phyloP scores from a whole-genome alignment of 352 stramenopile genomes.

The Phytophthora melonis region DNA sequence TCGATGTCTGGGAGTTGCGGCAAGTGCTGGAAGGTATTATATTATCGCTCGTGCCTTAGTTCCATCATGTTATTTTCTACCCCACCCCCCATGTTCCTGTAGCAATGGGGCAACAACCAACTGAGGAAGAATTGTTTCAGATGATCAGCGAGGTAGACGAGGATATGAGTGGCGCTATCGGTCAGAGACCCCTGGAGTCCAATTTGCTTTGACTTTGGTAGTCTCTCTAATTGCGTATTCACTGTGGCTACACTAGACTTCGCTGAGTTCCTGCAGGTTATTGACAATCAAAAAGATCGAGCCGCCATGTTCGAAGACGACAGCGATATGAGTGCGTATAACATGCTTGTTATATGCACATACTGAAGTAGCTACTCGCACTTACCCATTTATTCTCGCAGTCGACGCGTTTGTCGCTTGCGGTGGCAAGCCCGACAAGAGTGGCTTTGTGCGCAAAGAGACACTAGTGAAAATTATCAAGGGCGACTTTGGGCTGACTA shows the following conservation, averaged over 20 bases:
- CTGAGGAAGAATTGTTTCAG: slow-evolving; percentile 98
- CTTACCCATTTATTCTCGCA: slow-evolving; percentile 15
- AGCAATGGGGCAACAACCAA: slow-evolving; percentile 98
- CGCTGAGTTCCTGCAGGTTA: slow-evolving; percentile 98
- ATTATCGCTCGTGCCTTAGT: background rate
- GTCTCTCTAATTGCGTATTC: background rate
- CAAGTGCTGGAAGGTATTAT: slow-evolving; percentile 92
- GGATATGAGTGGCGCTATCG: slow-evolving; percentile 96
- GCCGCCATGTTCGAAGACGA: slow-evolving; percentile 96
- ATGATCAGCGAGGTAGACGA: slow-evolving; percentile 94
- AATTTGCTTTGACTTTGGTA: background rate
- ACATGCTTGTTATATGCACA: background rate
- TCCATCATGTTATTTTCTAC: background rate
- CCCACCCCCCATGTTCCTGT: background rate
- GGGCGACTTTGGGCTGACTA: slow-evolving; percentile 95
- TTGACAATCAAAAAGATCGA: slow-evolving; percentile 98
- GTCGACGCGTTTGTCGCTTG: slow-evolving; percentile 98
- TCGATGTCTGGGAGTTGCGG: slow-evolving; percentile 95
- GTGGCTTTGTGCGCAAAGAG: slow-evolving; percentile 91
- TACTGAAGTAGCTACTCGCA: background rate
- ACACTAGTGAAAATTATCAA: slow-evolving; percentile 97
- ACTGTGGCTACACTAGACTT: slow-evolving; percentile 82
- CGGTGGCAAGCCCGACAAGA: slow-evolving; percentile 94
- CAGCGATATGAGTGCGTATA: slow-evolving; percentile 93
- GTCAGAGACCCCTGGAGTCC: background rate